Evolutionary conservation across 495 filamentous ascomycete species (phyloP).

Genomic region (Daldinia bambusicola): DNA sequence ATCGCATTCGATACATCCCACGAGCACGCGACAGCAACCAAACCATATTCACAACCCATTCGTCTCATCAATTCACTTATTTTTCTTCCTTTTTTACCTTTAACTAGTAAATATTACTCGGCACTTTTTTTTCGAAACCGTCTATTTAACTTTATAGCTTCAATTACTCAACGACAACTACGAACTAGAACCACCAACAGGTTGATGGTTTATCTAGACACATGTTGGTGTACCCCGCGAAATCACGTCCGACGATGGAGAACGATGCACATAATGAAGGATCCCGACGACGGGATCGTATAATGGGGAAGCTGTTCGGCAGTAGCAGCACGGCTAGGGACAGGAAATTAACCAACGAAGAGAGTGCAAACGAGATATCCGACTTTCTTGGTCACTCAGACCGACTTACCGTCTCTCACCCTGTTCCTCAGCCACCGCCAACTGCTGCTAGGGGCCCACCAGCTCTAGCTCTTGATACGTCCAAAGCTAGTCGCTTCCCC

Average conservation of each 20-base stretch:
- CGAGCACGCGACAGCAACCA: constrained; percentile 22
- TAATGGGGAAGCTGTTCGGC: constrained; percentile 63
- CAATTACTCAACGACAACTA: constrained; percentile 11
- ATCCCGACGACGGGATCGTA: constrained; percentile 54
- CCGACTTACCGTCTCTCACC: constrained; percentile 53
- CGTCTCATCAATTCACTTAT: constrained; percentile 5
- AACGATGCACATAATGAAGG: constrained; percentile 53
- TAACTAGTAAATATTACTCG: background rate
- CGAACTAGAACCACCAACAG: constrained; percentile 14
- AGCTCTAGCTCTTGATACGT: constrained; percentile 58
- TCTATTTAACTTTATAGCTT: background rate
- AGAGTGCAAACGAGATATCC: constrained; percentile 53
- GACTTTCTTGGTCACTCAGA: constrained; percentile 59
- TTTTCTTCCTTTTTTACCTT: constrained; percentile 6
- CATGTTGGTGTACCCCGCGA: constrained; percentile 36
- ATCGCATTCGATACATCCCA: constrained; percentile 11
- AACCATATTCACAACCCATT: background rate
- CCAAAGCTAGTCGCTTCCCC: constrained; percentile 56
- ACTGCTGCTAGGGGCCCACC: constrained; percentile 48
- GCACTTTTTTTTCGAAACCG: background rate
- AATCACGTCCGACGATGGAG: constrained; percentile 53
- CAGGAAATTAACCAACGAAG: constrained; percentile 54
- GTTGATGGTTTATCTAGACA: constrained; percentile 37
- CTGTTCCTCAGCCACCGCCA: constrained; percentile 44
- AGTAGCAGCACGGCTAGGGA: constrained; percentile 45